Evolutionary conservation across 768 basidiomycete genomes (phyloP), one percentile per base, ranked within the genome.

Genomic region (Leccinum disarticulatum): DNA sequence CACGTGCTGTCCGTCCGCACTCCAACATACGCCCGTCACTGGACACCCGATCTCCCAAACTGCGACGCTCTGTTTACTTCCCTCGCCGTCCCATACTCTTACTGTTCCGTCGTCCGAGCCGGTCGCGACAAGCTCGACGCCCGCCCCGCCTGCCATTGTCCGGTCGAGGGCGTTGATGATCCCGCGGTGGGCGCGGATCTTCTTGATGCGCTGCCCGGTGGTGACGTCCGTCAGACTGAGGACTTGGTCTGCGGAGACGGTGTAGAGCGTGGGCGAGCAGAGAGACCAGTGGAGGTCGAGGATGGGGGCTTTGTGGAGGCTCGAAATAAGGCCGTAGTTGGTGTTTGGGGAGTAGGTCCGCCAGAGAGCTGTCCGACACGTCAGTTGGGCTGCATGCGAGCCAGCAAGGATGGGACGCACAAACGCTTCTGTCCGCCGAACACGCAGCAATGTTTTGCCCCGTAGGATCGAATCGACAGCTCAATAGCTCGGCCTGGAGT

Each of bases 391-490:
- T 13, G 27, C 27, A 57, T 22, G 35, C n/a, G 30, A 31, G 35
- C 35, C 1, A 57, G 19, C 31, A 5, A 22, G 25, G 22, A 48
- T 3, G 13, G 22, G 38, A 85, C 93, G 74, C 67, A 93, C 95
- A 96, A 63, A 98, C 87, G 63, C 87, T 87, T 67, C 92, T 81
- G 76, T 99, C 96, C 2, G 90, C 83, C 14, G 93, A 95, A 70
- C 90, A 93, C 9, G 94, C 94, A 43, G 96, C 97, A 59, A 98
- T 86, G 64, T 91, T 92, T 72, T 95, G 89, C 4, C 97, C 97
- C 3, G 90, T 90, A 14, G 95, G 93, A 68, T 96, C 93, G 71
- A 98, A 98, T 65, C 93, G 83, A 77, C 94, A 93, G 65, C 91
- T 91, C 63, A 95, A 64, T 62, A 98, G 92, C 77, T 99, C 97